These are phyloP conservation scores for Dothidotthia symphoricarpi DNA, from an alignment of 2,329 filamentous ascomycete species.

Conservation along the genomic window DNA sequence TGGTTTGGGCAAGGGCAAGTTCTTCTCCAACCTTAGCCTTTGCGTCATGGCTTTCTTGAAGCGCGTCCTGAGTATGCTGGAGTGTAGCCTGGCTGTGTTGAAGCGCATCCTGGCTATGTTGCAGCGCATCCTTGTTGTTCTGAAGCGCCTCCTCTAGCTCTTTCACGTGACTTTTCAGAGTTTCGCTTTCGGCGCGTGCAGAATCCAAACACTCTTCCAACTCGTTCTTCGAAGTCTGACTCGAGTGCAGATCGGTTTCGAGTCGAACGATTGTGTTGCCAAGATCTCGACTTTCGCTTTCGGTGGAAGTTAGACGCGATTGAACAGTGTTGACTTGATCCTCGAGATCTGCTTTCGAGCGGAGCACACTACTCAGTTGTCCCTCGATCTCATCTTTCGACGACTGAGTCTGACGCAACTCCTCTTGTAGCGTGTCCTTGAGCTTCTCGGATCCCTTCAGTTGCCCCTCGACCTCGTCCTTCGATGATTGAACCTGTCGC, in stretches of 20 bases:
- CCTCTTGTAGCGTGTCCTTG: slow-evolving; percentile 13
- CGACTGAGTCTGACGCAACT: slow-evolving; percentile 12
- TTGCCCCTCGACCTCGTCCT: slow-evolving; percentile 11
- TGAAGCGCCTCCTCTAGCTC: slow-evolving; percentile 18
- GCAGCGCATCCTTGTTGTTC: slow-evolving; percentile 11
- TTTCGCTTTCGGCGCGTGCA: slow-evolving; percentile 9
- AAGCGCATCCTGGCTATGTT: too few relatives aligned
- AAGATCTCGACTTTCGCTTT: slow-evolving; percentile 8
- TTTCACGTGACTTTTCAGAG: slow-evolving; percentile 9
- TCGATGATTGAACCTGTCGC: slow-evolving; percentile 10
- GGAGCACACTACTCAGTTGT: slow-evolving; percentile 7
- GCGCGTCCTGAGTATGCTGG: too few relatives aligned
- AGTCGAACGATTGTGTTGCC: slow-evolving; percentile 10
- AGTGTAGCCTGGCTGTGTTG: slow-evolving; percentile 2
- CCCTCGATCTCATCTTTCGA: slow-evolving; percentile 14
- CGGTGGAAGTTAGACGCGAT: slow-evolving; percentile 3
- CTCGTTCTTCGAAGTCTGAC: slow-evolving; percentile 4
- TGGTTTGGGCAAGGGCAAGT: slow-evolving; percentile 6
- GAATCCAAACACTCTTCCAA: slow-evolving; percentile 11
- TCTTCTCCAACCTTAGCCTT: slow-evolving; percentile 10
- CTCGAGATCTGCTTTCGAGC: slow-evolving; percentile 12
- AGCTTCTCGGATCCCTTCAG: slow-evolving; percentile 18
- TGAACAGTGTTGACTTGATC: slow-evolving; percentile 7
- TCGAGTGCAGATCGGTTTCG: slow-evolving; percentile 5
- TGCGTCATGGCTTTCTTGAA: slow-evolving; percentile 6